Conservation (phyloP, 805 yeast genomes). For the Candida arabinofermentans region DNA sequence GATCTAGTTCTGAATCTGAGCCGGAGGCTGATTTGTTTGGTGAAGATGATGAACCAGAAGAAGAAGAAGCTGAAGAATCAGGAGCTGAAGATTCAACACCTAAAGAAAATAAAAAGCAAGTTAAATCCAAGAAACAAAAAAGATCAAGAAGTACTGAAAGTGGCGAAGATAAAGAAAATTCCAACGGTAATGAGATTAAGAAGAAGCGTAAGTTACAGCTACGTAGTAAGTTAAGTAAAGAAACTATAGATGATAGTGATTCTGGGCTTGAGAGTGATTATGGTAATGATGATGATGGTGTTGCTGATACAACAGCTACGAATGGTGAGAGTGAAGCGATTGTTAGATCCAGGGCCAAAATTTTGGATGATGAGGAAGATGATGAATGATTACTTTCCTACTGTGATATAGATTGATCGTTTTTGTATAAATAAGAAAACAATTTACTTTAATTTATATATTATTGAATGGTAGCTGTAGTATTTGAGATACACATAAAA, state of each 20-base stretch:
- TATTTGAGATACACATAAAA: no score
- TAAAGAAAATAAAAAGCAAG: not conserved
- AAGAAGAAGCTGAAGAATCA: slow-evolving; percentile 2
- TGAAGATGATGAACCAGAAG: slow-evolving; percentile 2
- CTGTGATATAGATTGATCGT: not conserved
- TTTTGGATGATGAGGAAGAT: slow-evolving; percentile 22
- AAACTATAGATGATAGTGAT: slow-evolving; percentile 30
- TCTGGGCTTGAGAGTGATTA: slow-evolving; percentile 22
- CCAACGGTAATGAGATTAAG: slow-evolving; percentile 8
- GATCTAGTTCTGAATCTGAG: slow-evolving; percentile 11
- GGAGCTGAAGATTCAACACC: slow-evolving; percentile 6
- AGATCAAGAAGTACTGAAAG: not conserved
- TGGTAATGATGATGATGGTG: slow-evolving; percentile 2
- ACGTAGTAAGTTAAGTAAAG: slow-evolving; percentile 23
- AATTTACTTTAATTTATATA: no score
- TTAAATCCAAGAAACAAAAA: not conserved
- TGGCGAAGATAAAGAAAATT: slow-evolving; percentile 1
- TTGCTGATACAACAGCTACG: slow-evolving; percentile 5
- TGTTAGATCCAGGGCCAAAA: slow-evolving; percentile 16
- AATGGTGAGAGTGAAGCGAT: slow-evolving; percentile 3
- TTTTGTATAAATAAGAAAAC: not conserved
- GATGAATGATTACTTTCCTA: slow-evolving; percentile 8
- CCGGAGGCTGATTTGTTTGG: slow-evolving; percentile 5
- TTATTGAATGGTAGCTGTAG: no score
- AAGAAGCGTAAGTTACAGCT: slow-evolving; percentile 18